These are phyloP conservation scores for Chlorella variabilis DNA, from an alignment of 163 green algal species.

Conservation along the genomic window DNA sequence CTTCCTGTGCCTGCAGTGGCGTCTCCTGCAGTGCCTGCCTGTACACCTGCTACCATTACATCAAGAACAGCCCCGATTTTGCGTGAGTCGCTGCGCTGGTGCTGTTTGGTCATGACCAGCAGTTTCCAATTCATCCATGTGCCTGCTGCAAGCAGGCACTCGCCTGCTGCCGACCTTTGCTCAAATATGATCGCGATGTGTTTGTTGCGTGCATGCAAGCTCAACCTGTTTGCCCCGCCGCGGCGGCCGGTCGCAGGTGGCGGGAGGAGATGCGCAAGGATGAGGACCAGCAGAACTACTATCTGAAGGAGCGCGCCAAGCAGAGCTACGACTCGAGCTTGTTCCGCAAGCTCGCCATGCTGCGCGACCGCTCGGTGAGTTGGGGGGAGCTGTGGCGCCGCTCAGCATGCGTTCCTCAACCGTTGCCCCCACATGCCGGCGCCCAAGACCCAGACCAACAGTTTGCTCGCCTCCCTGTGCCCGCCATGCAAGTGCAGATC, in stretches of 20 bases:
- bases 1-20: not conserved
- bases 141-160: too few relatives aligned
- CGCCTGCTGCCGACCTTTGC: too few relatives aligned
- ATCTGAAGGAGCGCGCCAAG: not conserved
- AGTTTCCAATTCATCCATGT: too few relatives aligned
- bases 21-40: not conserved
- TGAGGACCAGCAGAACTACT: not conserved
- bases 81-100: too few relatives aligned
- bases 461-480: not conserved
- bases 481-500: not conserved
- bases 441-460: too few relatives aligned
- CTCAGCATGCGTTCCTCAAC: too few relatives aligned
- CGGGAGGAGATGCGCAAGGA: conserved; percentile 24
- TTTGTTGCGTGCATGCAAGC: too few relatives aligned
- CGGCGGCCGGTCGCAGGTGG: conserved; percentile 3
- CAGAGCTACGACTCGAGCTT: conserved; percentile 5
- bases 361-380: conserved; percentile 14
- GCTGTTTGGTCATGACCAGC: too few relatives aligned
- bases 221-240: not conserved
- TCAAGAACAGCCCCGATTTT: not conserved
- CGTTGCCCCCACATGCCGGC: too few relatives aligned
- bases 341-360: conserved; percentile 16
- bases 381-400: not conserved
- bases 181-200: too few relatives aligned
- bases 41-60: conserved; percentile 15